Evolutionary conservation across 257 asterid genomes (phyloP), one percentile per base, ranked within the genome.

Genomic region (Solanum habrochaites): DNA sequence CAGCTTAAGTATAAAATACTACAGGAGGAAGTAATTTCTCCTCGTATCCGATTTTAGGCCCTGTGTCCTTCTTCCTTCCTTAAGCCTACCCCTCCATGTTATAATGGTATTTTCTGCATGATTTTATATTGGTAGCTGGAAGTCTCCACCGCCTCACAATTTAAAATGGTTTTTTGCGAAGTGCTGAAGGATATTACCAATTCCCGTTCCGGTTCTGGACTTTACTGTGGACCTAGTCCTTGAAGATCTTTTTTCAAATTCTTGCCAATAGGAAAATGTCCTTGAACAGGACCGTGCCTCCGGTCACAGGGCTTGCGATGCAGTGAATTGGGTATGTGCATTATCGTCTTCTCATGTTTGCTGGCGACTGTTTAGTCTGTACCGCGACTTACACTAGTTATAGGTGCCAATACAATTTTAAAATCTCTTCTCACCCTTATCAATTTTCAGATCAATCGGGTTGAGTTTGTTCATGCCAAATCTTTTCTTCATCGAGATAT

Each of bases 181-280:
- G 94, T 94, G n/a, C n/a, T 82, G 96, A 94, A 91, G 97, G 97
- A 87, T 96, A 92, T 87, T 91, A 92, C 86, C 86, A 94, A 93
- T n/a, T n/a, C n/a, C n/a, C n/a, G n/a, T n/a, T n/a, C n/a, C n/a
- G n/a, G n/a, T n/a, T n/a, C n/a, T n/a, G n/a, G n/a, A n/a, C n/a
- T n/a, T 90, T 94, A 86, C 85, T 94, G 91, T n/a, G 97, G 97
- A 81, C 96, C 97, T 47, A 94, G 97, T 89, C 96, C 96, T 94
- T 74, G 96, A 94, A 86, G 97, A 94, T 90, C 87, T 94, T 87
- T 94, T 87, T 94, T 94, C 90, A 91, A 88, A 88, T 94, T 92
- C 90, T 94, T 94, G 97, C 82, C 82, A 92, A 92, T 85, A 90
- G 96, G 90, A 94, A 93, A 91, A 89, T 94, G 77, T 94, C 97